Percentiles rank a stretch among this genome's conserved stretches.
Evolutionary conservation across 1,139 yeast genomes (phyloP).

Genomic region (Yamadazyma buinensis): DNA sequence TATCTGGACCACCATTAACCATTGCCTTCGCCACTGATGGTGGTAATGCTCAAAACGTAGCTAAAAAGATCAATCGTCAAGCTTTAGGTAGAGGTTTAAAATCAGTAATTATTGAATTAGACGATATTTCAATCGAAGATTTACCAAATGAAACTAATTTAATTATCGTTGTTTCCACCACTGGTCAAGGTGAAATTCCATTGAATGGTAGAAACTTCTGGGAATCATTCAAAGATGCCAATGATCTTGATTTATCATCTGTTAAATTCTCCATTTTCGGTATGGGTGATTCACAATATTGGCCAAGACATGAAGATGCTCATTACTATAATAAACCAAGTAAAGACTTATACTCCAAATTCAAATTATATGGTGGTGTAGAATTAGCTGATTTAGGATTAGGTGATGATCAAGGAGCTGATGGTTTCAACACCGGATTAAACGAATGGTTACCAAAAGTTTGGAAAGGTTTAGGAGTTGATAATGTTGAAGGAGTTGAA

Average conservation of each 20-base stretch:
- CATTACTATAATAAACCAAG: slow-evolving; percentile 94
- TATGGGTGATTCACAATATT: slow-evolving; percentile 89
- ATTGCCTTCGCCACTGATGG: slow-evolving; percentile 94
- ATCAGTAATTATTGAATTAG: slow-evolving; percentile 75
- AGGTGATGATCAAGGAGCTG: slow-evolving; percentile 98
- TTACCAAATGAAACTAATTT: slow-evolving; percentile 78
- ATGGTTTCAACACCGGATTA: slow-evolving; percentile 88
- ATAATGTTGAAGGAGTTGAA: slow-evolving; percentile 76
- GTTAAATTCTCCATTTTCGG: slow-evolving; percentile 79
- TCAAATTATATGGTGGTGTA: slow-evolving; percentile 69
- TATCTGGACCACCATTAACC: slow-evolving; percentile 90
- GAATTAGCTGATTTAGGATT: slow-evolving; percentile 73
- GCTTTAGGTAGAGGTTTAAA: slow-evolving; percentile 86
- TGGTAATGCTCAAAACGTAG: slow-evolving; percentile 84
- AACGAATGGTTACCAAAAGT: slow-evolving; percentile 79
- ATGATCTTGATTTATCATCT: slow-evolving; percentile 69
- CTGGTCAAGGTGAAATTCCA: slow-evolving; percentile 98
- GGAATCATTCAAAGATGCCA: slow-evolving; percentile 72
- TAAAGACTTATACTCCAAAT: slow-evolving; percentile 62
- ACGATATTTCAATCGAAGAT: slow-evolving; percentile 78
- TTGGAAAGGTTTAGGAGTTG: slow-evolving; percentile 91
- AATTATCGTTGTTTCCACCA: slow-evolving; percentile 80
- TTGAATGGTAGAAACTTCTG: slow-evolving; percentile 90
- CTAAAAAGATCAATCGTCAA: slow-evolving; percentile 78
- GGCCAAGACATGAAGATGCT: slow-evolving; percentile 97